These are phyloP conservation scores for Boletus subparvulus DNA, from an alignment of 768 basidiomycete species.

Conservation along the genomic window DNA sequence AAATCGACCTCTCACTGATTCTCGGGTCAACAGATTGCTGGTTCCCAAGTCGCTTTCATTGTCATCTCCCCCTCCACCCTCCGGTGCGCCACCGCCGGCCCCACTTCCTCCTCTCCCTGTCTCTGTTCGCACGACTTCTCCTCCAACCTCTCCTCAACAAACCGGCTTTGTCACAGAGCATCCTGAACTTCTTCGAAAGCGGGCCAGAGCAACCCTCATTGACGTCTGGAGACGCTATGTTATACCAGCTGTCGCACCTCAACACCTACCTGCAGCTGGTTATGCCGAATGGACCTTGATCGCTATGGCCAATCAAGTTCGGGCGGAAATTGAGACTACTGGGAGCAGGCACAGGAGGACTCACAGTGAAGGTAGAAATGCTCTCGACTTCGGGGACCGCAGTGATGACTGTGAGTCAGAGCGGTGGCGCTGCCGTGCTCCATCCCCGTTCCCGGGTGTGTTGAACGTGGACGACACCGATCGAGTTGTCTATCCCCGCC, in stretches of 20 bases:
- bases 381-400: conserved; percentile 36
- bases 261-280: conserved; percentile 35
- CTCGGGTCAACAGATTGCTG: conserved; percentile 20
- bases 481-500: conserved; percentile 31
- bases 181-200: conserved; percentile 44
- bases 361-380: conserved; percentile 43
- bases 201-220: conserved; percentile 65
- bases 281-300: conserved; percentile 35
- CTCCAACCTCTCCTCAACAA: conserved; percentile 24
- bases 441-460: conserved; percentile 19
- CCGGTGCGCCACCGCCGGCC: conserved; percentile 26
- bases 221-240: conserved; percentile 66
- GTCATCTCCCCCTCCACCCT: conserved; percentile 21
- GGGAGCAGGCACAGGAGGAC: conserved; percentile 49
- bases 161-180: conserved; percentile 6
- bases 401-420: conserved; percentile 20
- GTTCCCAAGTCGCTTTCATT: conserved; percentile 34
- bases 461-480: conserved; percentile 20
- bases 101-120: conserved; percentile 33
- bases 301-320: conserved; percentile 21
- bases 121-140: conserved; percentile 28
- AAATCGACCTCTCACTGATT: background rate
- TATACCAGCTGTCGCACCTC: conserved; percentile 46
- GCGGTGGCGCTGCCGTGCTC: conserved; percentile 26
- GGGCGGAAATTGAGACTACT: conserved; percentile 13